These are phyloP conservation scores for Chaetomium globosum DNA, from an alignment of 2,329 filamentous ascomycete genomes.

Conservation along the genomic window DNA sequence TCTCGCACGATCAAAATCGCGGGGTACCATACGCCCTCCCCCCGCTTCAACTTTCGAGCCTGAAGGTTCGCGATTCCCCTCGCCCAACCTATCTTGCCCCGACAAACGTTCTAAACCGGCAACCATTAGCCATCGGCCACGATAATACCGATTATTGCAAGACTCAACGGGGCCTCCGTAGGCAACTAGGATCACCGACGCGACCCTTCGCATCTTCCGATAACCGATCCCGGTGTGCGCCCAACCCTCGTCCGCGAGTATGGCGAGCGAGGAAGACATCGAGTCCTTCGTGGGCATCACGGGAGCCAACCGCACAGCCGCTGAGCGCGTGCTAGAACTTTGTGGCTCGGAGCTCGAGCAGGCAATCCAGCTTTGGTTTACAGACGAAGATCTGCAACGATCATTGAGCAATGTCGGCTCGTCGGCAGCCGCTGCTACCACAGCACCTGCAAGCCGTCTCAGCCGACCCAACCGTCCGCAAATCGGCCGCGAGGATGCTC, in stretches of 20 bases:
- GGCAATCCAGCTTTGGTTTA: conserved; percentile 87
- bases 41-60: conserved; percentile 10
- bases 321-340: conserved; percentile 79
- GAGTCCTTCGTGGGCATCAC: conserved; percentile 82
- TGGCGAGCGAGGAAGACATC: conserved; percentile 67
- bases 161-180: no score
- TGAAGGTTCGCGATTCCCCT: conserved; percentile 4
- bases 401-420: conserved; percentile 47
- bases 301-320: conserved; percentile 70
- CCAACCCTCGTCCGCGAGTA: conserved; percentile 42
- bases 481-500: conserved; percentile 54
- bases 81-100: conserved; percentile 16
- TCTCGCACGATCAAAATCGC: neutral
- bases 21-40: neutral
- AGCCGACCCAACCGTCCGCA: conserved; percentile 33
- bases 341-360: conserved; percentile 82
- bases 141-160: neutral
- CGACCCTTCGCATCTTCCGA: neutral
- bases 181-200: neutral
- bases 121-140: neutral
- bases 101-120: conserved; percentile 1
- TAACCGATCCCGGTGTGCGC: neutral
- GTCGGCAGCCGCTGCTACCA: conserved; percentile 39
- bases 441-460: conserved; percentile 24
- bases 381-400: conserved; percentile 73